Percentiles rank a stretch among this genome's conserved stretches.
phyloP scores from a whole-genome alignment of 805 yeast species.

The Candida loeiensis region DNA sequence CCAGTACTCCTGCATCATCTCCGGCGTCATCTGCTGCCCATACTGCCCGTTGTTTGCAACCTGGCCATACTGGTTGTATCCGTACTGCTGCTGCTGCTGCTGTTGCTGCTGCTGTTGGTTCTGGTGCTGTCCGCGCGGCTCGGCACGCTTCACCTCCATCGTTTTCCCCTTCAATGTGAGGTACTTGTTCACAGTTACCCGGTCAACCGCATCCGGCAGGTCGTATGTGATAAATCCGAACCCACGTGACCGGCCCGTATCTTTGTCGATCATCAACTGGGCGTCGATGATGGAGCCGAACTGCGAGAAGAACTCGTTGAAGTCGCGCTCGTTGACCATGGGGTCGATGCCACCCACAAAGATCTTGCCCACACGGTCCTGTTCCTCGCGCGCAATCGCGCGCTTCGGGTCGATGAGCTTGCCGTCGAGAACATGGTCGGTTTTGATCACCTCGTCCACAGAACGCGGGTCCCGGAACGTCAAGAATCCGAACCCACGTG shows the following conservation, averaged over 20 bases:
- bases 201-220: conserved; percentile 89
- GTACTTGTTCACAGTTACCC: conserved; percentile 77
- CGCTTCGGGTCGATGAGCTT: conserved; percentile 96
- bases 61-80: conserved; percentile 26
- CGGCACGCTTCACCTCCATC: conserved; percentile 82
- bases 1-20: conserved; percentile 62
- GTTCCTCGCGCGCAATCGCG: conserved; percentile 96
- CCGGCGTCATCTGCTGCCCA: conserved; percentile 40
- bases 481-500: conserved; percentile 92
- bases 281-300: conserved; percentile 93
- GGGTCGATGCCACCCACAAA: conserved; percentile 97
- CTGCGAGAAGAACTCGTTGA: conserved; percentile 78
- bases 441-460: conserved; percentile 80
- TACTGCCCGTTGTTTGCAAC: conserved; percentile 19
- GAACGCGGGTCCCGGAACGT: conserved; percentile 79
- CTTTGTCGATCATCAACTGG: conserved; percentile 95
- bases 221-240: conserved; percentile 96
- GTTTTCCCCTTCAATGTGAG: conserved; percentile 81
- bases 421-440: conserved; percentile 89
- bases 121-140: conserved; percentile 70
- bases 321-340: conserved; percentile 87
- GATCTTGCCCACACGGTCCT: conserved; percentile 92
- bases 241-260: conserved; percentile 94
- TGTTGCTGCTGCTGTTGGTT: conserved; percentile 27
- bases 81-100: conserved; percentile 25